phyloP scores from a whole-genome alignment of 805 yeast species.

The Cyberlindnera mississippiensis region DNA sequence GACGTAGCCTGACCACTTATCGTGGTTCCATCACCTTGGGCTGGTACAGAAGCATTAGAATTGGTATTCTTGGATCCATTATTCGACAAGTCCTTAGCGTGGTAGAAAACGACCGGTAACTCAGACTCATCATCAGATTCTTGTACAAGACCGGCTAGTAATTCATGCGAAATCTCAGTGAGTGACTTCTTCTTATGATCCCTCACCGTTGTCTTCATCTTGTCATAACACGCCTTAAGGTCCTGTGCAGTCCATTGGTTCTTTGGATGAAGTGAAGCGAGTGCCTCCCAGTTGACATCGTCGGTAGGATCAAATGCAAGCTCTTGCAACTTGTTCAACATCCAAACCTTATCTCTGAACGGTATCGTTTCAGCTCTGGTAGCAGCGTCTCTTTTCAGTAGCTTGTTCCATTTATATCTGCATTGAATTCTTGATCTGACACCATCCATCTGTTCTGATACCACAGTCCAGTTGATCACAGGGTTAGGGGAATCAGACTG shows the following conservation, averaged over 20 bases:
- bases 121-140: constrained; percentile 18
- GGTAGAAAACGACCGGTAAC: constrained; percentile 22
- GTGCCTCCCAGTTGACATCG: constrained; percentile 51
- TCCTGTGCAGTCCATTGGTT: constrained; percentile 57
- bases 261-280: constrained; percentile 44
- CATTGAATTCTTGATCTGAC: constrained; percentile 89
- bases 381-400: constrained; percentile 55
- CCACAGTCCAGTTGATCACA: constrained; percentile 82
- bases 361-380: constrained; percentile 41
- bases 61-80: too few species aligned
- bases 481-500: constrained; percentile 30
- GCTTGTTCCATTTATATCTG: constrained; percentile 90
- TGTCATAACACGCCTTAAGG: constrained; percentile 57
- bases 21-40: too few species aligned
- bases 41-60: too few species aligned
- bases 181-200: constrained; percentile 41
- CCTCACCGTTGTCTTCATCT: constrained; percentile 48
- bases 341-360: constrained; percentile 46
- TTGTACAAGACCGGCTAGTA: constrained; percentile 23
- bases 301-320: constrained; percentile 38
- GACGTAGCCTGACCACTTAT: too few species aligned
- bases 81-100: neutral
- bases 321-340: constrained; percentile 43
- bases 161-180: constrained; percentile 30
- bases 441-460: constrained; percentile 88